Conservation (phyloP, 208 protist species). For the Leishmania braziliensis region DNA sequence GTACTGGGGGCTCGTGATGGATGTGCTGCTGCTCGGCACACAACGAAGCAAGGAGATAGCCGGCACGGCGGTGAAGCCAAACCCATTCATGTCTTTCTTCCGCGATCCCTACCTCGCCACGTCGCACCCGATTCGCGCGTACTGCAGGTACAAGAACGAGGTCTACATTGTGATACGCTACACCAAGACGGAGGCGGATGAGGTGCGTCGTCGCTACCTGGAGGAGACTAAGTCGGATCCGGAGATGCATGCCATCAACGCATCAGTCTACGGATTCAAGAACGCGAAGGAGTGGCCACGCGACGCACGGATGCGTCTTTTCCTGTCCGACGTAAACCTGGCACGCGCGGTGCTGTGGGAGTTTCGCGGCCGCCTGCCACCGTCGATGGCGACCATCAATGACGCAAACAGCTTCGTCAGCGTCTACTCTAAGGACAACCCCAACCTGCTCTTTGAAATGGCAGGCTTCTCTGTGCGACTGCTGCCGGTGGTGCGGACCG, state of each 20-base stretch:
- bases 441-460: slow-evolving; percentile 99
- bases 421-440: slow-evolving; percentile 99
- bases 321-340: slow-evolving; percentile 99
- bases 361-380: slow-evolving; percentile 98
- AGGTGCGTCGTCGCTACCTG: slow-evolving; percentile 98
- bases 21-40: slow-evolving; percentile 99
- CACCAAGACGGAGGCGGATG: slow-evolving; percentile 97
- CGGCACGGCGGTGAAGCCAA: slow-evolving; percentile 96
- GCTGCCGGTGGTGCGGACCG: slow-evolving; percentile 89
- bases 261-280: slow-evolving; percentile 99
- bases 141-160: slow-evolving; percentile 98
- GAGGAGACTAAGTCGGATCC: slow-evolving; percentile 99
- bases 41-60: slow-evolving; percentile 98
- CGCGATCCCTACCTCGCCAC: slow-evolving; percentile 94
- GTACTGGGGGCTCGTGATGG: slow-evolving; percentile 99
- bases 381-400: slow-evolving; percentile 96
- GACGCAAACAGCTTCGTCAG: slow-evolving; percentile 99
- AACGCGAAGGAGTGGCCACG: slow-evolving; percentile 99
- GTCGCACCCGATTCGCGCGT: slow-evolving; percentile 98
- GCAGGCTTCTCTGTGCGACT: slow-evolving; percentile 99
- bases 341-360: slow-evolving; percentile 99
- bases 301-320: slow-evolving; percentile 99
- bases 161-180: slow-evolving; percentile 98
- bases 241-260: slow-evolving; percentile 94
- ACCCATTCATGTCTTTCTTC: slow-evolving; percentile 98